These are phyloP conservation scores for Aureobasidium subglaciale DNA, from an alignment of 2,329 filamentous ascomycete species.

Conservation along the genomic window DNA sequence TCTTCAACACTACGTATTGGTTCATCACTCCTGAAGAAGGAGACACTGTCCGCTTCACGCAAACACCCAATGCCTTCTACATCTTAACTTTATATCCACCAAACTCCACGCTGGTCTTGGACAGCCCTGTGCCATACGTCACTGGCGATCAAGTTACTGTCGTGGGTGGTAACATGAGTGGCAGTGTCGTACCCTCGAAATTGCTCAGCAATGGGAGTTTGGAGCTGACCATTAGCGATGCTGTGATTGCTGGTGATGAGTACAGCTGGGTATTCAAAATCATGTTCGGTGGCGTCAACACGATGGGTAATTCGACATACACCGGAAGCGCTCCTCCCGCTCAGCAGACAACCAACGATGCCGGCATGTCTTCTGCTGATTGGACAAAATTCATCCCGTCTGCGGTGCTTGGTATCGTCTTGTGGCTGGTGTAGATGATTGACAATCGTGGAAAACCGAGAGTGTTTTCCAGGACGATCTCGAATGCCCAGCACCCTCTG, in stretches of 20 bases:
- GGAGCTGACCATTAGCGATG: slow-evolving; percentile 28
- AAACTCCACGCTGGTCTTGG: slow-evolving; percentile 33
- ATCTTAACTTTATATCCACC: slow-evolving; percentile 41
- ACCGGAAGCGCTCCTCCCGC: neutral
- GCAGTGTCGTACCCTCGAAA: slow-evolving; percentile 23
- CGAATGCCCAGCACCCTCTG: too few species aligned
- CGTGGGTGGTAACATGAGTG: slow-evolving; percentile 31
- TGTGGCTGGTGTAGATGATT: neutral
- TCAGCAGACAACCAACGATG: slow-evolving; percentile 1
- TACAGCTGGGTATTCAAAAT: slow-evolving; percentile 42
- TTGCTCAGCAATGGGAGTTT: slow-evolving; percentile 27
- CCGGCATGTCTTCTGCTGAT: neutral
- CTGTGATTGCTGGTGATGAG: slow-evolving; percentile 30
- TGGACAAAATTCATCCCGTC: neutral
- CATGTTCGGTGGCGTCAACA: slow-evolving; percentile 20
- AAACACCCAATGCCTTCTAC: slow-evolving; percentile 48
- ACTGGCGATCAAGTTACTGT: slow-evolving; percentile 42
- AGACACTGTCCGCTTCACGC: slow-evolving; percentile 44
- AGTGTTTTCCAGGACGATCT: too few species aligned
- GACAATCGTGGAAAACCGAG: too few species aligned
- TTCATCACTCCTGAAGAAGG: slow-evolving; percentile 41
- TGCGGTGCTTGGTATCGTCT: neutral
- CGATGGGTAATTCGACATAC: neutral
- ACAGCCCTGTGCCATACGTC: slow-evolving; percentile 41
- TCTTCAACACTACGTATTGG: slow-evolving; percentile 54